Conservation (phyloP, 2,329 filamentous ascomycete species). For the Bipolaris gigantea region DNA sequence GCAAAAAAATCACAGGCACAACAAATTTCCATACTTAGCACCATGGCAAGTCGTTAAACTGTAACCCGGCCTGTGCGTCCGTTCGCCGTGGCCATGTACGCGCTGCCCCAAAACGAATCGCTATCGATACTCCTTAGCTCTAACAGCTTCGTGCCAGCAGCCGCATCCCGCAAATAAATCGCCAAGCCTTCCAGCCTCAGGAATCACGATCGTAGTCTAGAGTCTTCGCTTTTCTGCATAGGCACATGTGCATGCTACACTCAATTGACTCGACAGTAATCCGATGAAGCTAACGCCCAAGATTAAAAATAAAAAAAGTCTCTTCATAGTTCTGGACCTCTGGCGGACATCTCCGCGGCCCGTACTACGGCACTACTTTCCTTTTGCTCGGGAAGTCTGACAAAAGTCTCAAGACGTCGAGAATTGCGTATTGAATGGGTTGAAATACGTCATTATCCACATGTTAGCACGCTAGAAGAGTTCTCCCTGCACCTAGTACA, state of each 20-base stretch:
- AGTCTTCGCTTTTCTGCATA: not conserved
- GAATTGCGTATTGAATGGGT: not conserved
- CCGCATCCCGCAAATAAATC: not conserved
- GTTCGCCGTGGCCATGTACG: not conserved
- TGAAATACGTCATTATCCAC: not conserved
- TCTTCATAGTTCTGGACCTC: not conserved
- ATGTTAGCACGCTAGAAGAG: not conserved
- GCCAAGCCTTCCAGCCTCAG: too few species aligned
- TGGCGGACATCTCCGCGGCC: not conserved
- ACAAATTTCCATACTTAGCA: slow-evolving; percentile 11
- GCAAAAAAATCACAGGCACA: slow-evolving; percentile 7
- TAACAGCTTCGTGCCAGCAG: not conserved
- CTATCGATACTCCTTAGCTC: not conserved
- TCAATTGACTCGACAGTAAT: not conserved
- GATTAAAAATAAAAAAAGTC: not conserved
- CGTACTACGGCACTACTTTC: not conserved
- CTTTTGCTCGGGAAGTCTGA: not conserved
- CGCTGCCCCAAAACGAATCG: not conserved
- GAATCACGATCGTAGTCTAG: not conserved
- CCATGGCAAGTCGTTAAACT: slow-evolving; percentile 2
- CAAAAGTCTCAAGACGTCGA: not conserved
- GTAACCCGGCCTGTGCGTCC: not conserved
- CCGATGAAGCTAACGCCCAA: not conserved
- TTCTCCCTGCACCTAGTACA: not conserved
- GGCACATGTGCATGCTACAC: not conserved